Evolutionary conservation across 1,284 basidiomycete species (phyloP).

Genomic region (Malassezia yamatoensis): DNA sequence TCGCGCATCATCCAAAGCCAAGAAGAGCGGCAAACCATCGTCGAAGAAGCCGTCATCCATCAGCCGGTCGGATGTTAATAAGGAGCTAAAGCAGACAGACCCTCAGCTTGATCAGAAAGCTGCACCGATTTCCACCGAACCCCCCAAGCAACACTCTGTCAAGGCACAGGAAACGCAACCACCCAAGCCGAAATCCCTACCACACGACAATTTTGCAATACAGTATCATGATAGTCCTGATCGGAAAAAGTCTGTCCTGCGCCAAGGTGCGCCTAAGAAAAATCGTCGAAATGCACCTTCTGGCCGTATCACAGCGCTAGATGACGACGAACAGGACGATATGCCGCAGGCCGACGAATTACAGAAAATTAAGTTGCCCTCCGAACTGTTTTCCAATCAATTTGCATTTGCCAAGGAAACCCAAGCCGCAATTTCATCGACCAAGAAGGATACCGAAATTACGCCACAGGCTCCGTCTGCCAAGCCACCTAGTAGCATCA

Average conservation of each 20-base stretch:
- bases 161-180: too few relatives aligned
- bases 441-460: background rate
- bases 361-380: slow-evolving; percentile 42
- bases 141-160: slow-evolving; percentile 3
- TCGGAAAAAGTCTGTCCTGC: slow-evolving; percentile 31
- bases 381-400: slow-evolving; percentile 34
- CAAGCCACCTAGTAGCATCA: background rate
- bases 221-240: slow-evolving; percentile 21
- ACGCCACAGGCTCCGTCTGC: background rate
- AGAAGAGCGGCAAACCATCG: background rate
- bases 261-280: slow-evolving; percentile 36
- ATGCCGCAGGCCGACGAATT: slow-evolving; percentile 23
- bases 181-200: background rate
- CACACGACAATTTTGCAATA: slow-evolving; percentile 30
- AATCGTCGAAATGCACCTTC: slow-evolving; percentile 36
- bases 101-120: background rate
- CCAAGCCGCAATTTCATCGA: background rate
- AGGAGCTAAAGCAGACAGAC: background rate
- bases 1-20: background rate
- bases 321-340: slow-evolving; percentile 36
- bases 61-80: background rate
- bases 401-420: slow-evolving; percentile 28
- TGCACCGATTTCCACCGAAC: background rate
- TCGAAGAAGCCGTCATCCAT: background rate
- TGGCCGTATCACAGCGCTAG: slow-evolving; percentile 38